Conservation (phyloP, 257 asterid genomes). For the Fraxinus cuspidata region DNA sequence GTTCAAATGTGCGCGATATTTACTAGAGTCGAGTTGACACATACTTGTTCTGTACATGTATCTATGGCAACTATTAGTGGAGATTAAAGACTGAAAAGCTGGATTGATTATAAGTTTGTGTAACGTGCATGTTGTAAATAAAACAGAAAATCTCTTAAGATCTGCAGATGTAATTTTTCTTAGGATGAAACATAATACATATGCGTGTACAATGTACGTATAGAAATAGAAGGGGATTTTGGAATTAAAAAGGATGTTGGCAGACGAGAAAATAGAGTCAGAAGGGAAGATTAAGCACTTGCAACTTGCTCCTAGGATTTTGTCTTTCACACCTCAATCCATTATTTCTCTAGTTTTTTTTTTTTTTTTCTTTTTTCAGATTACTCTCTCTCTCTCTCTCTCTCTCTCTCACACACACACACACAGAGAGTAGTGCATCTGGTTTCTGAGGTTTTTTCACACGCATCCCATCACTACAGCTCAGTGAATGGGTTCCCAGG, state of each 20-base stretch:
- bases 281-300: conserved; percentile 28
- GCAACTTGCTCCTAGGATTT: conserved; percentile 38
- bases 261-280: conserved; percentile 31
- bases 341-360: neutral
- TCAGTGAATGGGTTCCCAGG: conserved; percentile 41
- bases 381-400: neutral
- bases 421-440: conserved; percentile 13
- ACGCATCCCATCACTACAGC: conserved; percentile 49
- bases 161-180: conserved; percentile 10
- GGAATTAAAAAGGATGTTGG: conserved; percentile 6
- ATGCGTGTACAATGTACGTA: neutral
- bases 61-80: neutral
- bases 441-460: conserved; percentile 37
- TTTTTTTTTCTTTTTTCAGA: neutral
- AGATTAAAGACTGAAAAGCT: too few relatives aligned
- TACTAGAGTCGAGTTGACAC: neutral
- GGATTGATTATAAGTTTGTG: neutral
- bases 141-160: conserved; percentile 24
- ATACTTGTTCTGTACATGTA: neutral
- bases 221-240: neutral
- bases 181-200: conserved; percentile 7
- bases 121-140: neutral
- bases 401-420: neutral
- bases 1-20: neutral
- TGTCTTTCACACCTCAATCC: conserved; percentile 34